Base-by-base conservation (phyloP, 176 grass and related monocot genomes). In the Oryza coarctata region DNA sequence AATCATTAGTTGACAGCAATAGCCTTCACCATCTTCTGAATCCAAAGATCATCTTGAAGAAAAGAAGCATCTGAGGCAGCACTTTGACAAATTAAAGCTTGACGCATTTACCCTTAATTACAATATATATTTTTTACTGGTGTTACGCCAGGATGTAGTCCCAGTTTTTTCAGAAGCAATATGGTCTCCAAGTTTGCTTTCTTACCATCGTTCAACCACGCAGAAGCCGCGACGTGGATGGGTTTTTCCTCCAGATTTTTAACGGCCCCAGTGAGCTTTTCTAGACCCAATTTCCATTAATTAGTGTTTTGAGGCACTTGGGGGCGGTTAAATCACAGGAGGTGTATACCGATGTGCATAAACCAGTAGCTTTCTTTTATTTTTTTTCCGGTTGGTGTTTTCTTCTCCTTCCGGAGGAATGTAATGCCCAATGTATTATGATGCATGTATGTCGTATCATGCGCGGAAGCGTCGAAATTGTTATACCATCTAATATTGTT, bases 161-260 rank as follows among this genome's bases (percentile, higher is more conserved):
- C 39, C 60, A 23, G n/a, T 58, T 60, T 60, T 60, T 60, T 11
- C 18, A 25, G 55, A 10, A 60, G 8, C 55, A 60, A n/a, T 25
- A 23, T 25, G 55, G 8, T 60, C n/a, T 60, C 20, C 55, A 60
- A 47, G n/a, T 73, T 77, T 38, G n/a, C 62, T 74, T 76, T 78
- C 45, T 80, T 63, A 41, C 47, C 6, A 13, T 79, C 36, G 44
- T 77, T 65, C 29, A 65, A 55, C 50, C 15, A 55, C n/a, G 71
- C 73, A 64, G 55, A 80, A 76, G 34, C 40, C 25, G 85, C 34
- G 41, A 79, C 26, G 70, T 57, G 85, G n/a, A 72, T 78, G 68
- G 34, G 60, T 93, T 91, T 99, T 93, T 71, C 74, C 89, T 90
- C 83, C 74, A 31, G 63, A 76, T 93, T 98, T 94, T 99, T 95